Evolutionary conservation across 176 grass and related monocot species (phyloP), one percentile per base, ranked within the genome.

Genomic region (Poa annua): DNA sequence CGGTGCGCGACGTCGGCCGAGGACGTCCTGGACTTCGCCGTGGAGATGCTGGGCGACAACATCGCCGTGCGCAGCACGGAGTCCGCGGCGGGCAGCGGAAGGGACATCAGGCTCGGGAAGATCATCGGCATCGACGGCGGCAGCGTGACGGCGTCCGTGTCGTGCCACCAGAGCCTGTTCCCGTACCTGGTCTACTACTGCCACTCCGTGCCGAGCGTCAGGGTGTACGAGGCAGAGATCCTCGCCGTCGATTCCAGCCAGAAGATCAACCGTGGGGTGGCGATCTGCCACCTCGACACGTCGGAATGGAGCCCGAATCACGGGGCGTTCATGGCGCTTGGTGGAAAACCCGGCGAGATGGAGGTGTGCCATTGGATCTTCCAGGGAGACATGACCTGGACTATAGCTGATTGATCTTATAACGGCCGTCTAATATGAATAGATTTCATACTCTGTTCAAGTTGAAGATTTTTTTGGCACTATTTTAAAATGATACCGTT

Each of bases 281-380:
- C 69, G 3, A 72, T 72, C 41, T 72, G 69, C 69, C 69, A 72
- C 25, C 69, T 72, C 7, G 69, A 72, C 42, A 72, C 69, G 22
- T 72, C 42, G 0, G 69, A 26, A 2, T 72, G 69, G 69, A 72
- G 22, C 69, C 12, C 69, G 0, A 47, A 47, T 3, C 69, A 72
- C 0, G 69, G 69, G 13, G 69, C 69, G 21, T 72, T 72, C 69
- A 7, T 25, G 21, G 69, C 42, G 42, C 69, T 72, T 26, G 69
- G 42, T 15, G 69, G 69, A 15, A 72, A 72, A 47, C 69, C 69
- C 0, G 69, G 69, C 0, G 69, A 72, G 12, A 26, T 72, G 13
- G 69, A 72, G 42, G 69, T 72, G 22, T 72, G 69, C 69, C 69
- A 72, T 26, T 72, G 69, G 69, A 72, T 72, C 42, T 72, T 72